Base-by-base conservation (phyloP, 306 rosid genomes). In the Cicer chorassanicum region DNA sequence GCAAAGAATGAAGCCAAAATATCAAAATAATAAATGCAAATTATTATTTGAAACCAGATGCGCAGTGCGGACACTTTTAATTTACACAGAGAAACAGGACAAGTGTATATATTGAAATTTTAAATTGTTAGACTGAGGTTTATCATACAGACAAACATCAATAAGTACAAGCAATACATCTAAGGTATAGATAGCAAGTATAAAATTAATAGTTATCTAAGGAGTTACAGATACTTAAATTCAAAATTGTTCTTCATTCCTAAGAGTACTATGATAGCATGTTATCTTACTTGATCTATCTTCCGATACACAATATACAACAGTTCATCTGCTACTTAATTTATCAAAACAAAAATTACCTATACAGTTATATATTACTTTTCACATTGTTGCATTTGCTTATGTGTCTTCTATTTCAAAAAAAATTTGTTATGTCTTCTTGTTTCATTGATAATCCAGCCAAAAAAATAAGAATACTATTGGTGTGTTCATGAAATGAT, bases 1-100 rank as follows among this genome's bases (percentile, higher is more conserved):
- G 76, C 24, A 29, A 78, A 68, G 67, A 80, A 77, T 75, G 44
- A 82, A 82, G 65, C 63, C 50, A 9, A 72, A 46, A 65, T 68
- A 64, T 62, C 61, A 68, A 65, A 57, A 43, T 7, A 29, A 62
- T 60, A 74, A 55, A 50, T 73, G 12, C 4, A 69, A 39, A 64
- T 13, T 63, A 40, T 49, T 29, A 48, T 14, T 18, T 73, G 61
- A 49, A 64, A 63, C 65, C 29, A 14, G 74, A 68, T 43, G 77
- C 34, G 8, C 29, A 75, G 36, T 13, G 12, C 41, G 60, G 6
- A 39, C 24, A 62, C 60, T 62, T 62, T 45, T 6, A 36, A 18
- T n/a, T 12, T 16, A 51, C 21, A 34, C 53, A 78, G 51, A 24
- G 5, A 65, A 48, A 62, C 8, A 15, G n/a, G 48, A 46, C 70